These are phyloP conservation scores for Heliosperma pusillum DNA, from an alignment of 148 eudicot genomes.

Conservation along the genomic window DNA sequence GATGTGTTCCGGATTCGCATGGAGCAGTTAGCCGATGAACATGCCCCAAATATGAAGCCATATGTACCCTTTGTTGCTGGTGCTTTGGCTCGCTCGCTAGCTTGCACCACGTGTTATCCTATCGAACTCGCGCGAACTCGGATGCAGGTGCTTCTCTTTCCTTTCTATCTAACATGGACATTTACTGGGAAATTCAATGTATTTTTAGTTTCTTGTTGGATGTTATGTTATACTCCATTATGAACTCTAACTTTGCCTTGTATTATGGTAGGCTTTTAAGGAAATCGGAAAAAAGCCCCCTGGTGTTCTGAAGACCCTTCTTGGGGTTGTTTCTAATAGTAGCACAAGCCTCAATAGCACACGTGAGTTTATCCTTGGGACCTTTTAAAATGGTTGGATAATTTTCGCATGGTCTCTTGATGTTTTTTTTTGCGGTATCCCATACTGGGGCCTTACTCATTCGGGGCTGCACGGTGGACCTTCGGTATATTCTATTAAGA, in stretches of 20 bases:
- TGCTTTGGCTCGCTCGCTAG: conserved; percentile 81
- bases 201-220: background rate
- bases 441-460: background rate
- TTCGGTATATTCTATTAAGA: background rate
- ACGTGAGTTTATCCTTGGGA: conserved; percentile 41
- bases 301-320: conserved; percentile 81
- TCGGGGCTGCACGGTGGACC: background rate
- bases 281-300: conserved; percentile 77
- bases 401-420: background rate
- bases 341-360: conserved; percentile 44
- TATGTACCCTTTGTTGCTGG: conserved; percentile 81
- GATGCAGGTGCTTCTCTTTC: conserved; percentile 62
- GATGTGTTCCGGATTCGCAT: conserved; percentile 65
- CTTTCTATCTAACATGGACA: background rate
- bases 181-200: background rate
- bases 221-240: background rate
- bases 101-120: conserved; percentile 87
- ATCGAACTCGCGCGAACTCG: conserved; percentile 92
- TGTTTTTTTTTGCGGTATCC: background rate
- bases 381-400: background rate
- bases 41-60: conserved; percentile 64
- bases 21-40: conserved; percentile 47
- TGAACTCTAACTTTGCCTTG: background rate
- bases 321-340: conserved; percentile 46
- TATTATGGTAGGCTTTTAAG: conserved; percentile 67